Evolutionary conservation across 192 early-diverging fungal genomes (phyloP).

Genomic region (Funneliformis geosporum): DNA sequence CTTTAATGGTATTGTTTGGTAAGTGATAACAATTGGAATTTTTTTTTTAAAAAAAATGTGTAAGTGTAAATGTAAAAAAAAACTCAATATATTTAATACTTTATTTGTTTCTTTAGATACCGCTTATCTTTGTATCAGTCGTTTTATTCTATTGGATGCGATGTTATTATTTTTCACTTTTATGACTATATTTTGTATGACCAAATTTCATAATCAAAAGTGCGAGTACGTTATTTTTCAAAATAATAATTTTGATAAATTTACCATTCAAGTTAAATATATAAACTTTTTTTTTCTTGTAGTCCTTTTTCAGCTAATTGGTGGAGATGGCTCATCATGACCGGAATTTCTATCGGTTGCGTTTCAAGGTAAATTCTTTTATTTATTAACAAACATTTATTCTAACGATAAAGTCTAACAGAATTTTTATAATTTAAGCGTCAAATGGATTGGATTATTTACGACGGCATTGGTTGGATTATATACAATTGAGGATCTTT

Average conservation of each 20-base stretch:
- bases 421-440: constrained; percentile 47
- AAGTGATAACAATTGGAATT: constrained; percentile 12
- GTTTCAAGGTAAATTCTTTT: constrained; percentile 62
- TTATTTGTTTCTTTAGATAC: constrained; percentile 52
- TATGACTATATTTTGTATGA: constrained; percentile 64
- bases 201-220: constrained; percentile 76
- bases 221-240: constrained; percentile 41
- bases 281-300: neutral
- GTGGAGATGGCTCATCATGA: constrained; percentile 86
- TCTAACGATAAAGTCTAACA: neutral
- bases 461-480: constrained; percentile 87
- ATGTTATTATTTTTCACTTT: constrained; percentile 92
- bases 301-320: constrained; percentile 85
- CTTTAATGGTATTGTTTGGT: constrained; percentile 79
- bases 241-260: neutral
- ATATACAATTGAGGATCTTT: constrained; percentile 92
- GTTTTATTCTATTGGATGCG: constrained; percentile 94
- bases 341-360: constrained; percentile 85
- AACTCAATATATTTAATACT: neutral
- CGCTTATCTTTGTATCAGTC: constrained; percentile 74
- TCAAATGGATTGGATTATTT: constrained; percentile 98
- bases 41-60: constrained; percentile 37
- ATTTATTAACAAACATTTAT: constrained; percentile 15
- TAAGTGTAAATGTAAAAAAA: constrained; percentile 57
- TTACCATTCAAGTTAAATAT: neutral